A percentile compares a stretch with the other conserved stretches of the same genome.
Evolutionary conservation across 768 basidiomycete genomes (phyloP).

Genomic region (Boletus bicolor): DNA sequence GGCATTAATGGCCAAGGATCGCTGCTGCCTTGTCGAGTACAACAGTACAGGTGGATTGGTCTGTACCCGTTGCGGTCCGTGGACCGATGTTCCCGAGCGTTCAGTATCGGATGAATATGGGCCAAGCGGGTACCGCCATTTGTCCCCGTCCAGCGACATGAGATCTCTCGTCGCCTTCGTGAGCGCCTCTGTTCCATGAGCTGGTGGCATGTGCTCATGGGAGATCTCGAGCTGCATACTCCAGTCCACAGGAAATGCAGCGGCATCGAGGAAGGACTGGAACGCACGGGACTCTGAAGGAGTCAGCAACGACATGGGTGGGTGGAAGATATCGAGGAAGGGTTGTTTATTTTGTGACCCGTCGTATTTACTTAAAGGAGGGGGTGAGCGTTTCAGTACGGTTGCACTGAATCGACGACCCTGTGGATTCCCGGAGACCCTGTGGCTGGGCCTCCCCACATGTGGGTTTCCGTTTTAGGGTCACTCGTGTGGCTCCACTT

Average conservation of each 20-base stretch:
- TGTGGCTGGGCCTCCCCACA: conserved; percentile 33
- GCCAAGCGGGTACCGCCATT: conserved; percentile 34
- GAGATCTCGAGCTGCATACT: conserved; percentile 34
- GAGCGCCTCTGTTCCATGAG: conserved; percentile 60
- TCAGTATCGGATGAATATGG: conserved; percentile 9
- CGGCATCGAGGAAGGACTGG: conserved; percentile 63
- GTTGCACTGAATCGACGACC: conserved; percentile 15
- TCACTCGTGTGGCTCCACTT: conserved; percentile 15
- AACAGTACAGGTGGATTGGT: conserved; percentile 13
- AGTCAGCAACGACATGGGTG: conserved; percentile 58
- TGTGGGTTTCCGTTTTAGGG: conserved; percentile 22
- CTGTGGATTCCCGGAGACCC: conserved; percentile 17
- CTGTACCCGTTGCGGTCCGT: conserved; percentile 20
- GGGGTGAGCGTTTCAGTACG: not conserved
- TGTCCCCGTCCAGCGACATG: conserved; percentile 60
- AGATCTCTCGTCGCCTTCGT: conserved; percentile 81
- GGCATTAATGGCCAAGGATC: conserved; percentile 4
- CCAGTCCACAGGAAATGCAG: conserved; percentile 47
- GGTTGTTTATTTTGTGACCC: not conserved
- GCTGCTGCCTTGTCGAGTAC: conserved; percentile 20
- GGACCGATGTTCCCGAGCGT: conserved; percentile 7
- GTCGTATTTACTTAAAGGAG: not conserved
- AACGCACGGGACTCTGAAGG: conserved; percentile 65
- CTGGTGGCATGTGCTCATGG: conserved; percentile 47
- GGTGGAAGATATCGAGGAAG: not conserved